These are phyloP conservation scores for Colletotrichum sp. DNA, from an alignment of 2,329 filamentous ascomycete species.

Conservation along the genomic window DNA sequence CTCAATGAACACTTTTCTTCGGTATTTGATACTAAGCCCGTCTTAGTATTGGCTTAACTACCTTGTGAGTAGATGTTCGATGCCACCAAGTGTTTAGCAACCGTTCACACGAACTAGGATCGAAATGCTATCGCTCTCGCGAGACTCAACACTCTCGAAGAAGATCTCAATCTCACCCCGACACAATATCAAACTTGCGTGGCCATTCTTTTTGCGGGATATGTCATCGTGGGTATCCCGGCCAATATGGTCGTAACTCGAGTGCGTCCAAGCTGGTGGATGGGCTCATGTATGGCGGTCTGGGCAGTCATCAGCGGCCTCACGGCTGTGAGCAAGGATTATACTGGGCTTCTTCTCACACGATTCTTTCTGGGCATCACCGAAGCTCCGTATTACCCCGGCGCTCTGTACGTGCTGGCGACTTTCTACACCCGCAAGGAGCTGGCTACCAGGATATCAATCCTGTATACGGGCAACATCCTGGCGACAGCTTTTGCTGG, in stretches of 20 bases:
- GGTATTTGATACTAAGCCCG: background rate
- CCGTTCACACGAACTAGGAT: conserved; percentile 24
- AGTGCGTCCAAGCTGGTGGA: conserved; percentile 11
- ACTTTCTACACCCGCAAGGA: conserved; percentile 36
- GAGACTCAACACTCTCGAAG: conserved; percentile 55
- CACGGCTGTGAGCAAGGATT: conserved; percentile 31
- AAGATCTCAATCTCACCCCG: conserved; percentile 52
- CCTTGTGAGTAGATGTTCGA: conserved; percentile 32
- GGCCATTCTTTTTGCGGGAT: conserved; percentile 25
- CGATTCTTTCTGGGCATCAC: conserved; percentile 30
- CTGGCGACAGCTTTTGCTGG: conserved; percentile 31
- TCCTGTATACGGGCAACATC: conserved; percentile 31
- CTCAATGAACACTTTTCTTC: accelerated
- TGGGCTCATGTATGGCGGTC: conserved; percentile 16
- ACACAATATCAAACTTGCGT: conserved; percentile 15
- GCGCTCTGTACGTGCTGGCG: conserved; percentile 29
- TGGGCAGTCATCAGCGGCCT: conserved; percentile 31
- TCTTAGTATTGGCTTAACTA: conserved; percentile 27
- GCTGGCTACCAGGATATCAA: conserved; percentile 28
- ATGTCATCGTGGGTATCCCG: conserved; percentile 32
- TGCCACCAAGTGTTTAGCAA: accelerated
- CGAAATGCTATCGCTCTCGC: conserved; percentile 64
- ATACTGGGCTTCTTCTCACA: conserved; percentile 27
- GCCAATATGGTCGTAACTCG: conserved; percentile 20
- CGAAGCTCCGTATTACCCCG: conserved; percentile 34